These are phyloP conservation scores for Arthroderma sp. DNA, from an alignment of 2,329 filamentous ascomycete species.

Conservation along the genomic window DNA sequence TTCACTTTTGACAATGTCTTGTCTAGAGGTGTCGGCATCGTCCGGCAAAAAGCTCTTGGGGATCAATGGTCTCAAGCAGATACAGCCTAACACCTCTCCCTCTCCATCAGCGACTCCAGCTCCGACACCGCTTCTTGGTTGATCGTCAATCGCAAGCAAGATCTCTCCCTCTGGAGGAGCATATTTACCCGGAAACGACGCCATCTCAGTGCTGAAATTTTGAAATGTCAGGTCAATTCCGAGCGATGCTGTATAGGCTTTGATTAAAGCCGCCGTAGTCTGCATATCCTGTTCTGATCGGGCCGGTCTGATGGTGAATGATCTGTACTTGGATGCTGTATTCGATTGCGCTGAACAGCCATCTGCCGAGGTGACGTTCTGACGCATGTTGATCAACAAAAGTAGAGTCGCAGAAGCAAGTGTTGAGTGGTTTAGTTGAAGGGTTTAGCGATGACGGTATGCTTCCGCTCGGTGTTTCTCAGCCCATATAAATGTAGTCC, in stretches of 20 bases:
- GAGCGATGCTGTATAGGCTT: constrained; percentile 34
- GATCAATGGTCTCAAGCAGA: constrained; percentile 35
- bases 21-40: constrained; percentile 17
- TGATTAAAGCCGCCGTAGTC: constrained; percentile 25
- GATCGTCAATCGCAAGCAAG: constrained; percentile 7
- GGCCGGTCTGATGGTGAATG: constrained; percentile 10
- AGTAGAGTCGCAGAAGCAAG: neutral
- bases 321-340: neutral
- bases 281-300: constrained; percentile 9
- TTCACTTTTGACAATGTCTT: neutral
- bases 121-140: constrained; percentile 6
- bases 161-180: constrained; percentile 16
- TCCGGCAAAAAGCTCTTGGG: constrained; percentile 9
- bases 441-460: neutral
- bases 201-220: constrained; percentile 42
- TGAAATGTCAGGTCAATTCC: constrained; percentile 47
- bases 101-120: too few species aligned
- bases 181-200: constrained; percentile 45
- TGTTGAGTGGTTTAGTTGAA: too few species aligned
- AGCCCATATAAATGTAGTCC: neutral
- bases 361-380: neutral
- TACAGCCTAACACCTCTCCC: constrained; percentile 34
- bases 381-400: neutral
- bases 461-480: neutral
- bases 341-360: neutral